Base-by-base conservation (phyloP, 139 green algal genomes). In the Axilococcus clingmanii region DNA sequence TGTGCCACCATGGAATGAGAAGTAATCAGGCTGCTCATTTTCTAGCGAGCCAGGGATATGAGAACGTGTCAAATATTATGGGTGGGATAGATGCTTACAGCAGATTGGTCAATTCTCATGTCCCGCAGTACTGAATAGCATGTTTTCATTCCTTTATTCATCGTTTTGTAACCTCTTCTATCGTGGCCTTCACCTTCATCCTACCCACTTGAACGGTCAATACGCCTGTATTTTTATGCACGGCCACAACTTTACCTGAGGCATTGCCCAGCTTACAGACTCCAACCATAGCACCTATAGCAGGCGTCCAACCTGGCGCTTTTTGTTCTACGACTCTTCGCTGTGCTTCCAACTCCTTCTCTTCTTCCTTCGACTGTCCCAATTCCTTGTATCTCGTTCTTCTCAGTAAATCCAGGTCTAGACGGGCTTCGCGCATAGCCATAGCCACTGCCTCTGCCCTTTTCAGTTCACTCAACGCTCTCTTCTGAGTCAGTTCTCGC, bases 1-100 rank as follows among this genome's bases (percentile, higher is more conserved):
- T 89, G 48, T 89, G 80, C 55, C 80, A 89, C 57, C 80, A 89
- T 48, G 80, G 80, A 6, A 51, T 89, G 20, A 41, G 80, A 19
- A 84, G 69, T 47, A 78, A 84, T 68, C 59, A 87, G 25, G 51
- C 62, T 29, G 43, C 74, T 31, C 57, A 72, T 45, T 81, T 71
- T 46, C 60, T 85, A 9, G 37, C 67, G 23, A 20, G 47, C 35
- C 47, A 74, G 54, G 61, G 81, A 56, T 89, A 89, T 42, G 68
- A 33, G 3, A 34, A 80, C 4, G 63, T 89, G 20, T 67, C 72
- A 40, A 89, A 89, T 56, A 59, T 89, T 4, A 79, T 50, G 3
- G 80, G 81, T 2, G 80, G 80, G 31, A 89, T 89, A 41, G 69
- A 89, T 46, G 68, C 59, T 7, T 89, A 89, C 49, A 69, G 59